Percentiles rank a stretch among this genome's conserved stretches.
These are phyloP conservation scores for Gossypium stocksii DNA, from an alignment of 345 rosid genomes.

Conservation along the genomic window DNA sequence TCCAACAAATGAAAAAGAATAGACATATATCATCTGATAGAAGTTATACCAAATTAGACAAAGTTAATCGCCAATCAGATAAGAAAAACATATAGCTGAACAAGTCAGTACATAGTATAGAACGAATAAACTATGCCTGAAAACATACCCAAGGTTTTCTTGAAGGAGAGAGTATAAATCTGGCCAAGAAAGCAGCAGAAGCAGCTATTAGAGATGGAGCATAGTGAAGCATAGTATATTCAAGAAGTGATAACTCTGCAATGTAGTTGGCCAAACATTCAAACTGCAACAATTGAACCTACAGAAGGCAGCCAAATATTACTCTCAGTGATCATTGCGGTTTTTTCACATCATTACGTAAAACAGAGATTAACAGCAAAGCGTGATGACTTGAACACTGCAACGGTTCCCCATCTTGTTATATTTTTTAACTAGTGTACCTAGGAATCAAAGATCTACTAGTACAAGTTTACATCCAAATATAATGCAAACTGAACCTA, in stretches of 20 bases:
- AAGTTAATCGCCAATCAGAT: neutral
- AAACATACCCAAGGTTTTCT: conserved; percentile 33
- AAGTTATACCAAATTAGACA: neutral
- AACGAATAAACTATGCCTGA: neutral
- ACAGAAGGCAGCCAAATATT: neutral
- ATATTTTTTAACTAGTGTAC: conserved; percentile 1
- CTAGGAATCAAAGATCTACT: neutral
- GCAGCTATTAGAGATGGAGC: conserved; percentile 35
- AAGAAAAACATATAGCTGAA: neutral
- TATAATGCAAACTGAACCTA: neutral
- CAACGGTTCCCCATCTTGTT: neutral
- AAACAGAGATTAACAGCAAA: neutral
- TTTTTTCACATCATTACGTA: neutral
- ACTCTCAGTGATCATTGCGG: too few species aligned
- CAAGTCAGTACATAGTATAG: neutral
- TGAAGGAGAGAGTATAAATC: conserved; percentile 26
- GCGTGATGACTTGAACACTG: neutral
- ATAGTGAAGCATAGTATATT: conserved; percentile 26
- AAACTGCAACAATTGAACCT: conserved; percentile 29
- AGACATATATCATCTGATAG: neutral
- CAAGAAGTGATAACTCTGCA: conserved; percentile 32
- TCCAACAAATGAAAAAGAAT: neutral
- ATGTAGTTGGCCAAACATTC: conserved; percentile 38
- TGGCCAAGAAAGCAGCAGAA: conserved; percentile 36
- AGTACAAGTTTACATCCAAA: neutral